phyloP scores from a whole-genome alignment of 2,329 filamentous ascomycete species.

The Penicillium janthinellum region DNA sequence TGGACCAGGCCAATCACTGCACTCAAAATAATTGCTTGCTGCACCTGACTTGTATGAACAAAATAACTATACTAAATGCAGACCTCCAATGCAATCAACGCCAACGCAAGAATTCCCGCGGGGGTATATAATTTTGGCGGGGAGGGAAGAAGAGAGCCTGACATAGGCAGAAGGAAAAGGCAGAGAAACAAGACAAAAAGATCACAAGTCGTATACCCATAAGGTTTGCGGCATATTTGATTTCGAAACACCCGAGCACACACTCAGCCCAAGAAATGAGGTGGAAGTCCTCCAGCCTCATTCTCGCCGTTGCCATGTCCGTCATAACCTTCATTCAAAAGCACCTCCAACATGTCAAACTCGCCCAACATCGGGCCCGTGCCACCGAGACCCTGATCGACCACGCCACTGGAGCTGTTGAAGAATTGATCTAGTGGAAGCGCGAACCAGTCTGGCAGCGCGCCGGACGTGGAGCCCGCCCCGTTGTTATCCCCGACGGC shows the following conservation, averaged over 20 bases:
- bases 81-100: slow-evolving; percentile 6
- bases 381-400: slow-evolving; percentile 59
- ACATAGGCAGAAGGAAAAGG: background rate
- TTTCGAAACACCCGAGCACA: background rate
- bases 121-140: slow-evolving; percentile 25
- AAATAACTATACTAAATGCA: background rate
- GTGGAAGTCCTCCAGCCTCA: slow-evolving; percentile 22
- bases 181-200: background rate
- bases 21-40: background rate
- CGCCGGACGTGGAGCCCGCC: slow-evolving; percentile 25
- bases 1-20: slow-evolving; percentile 12
- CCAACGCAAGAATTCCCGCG: slow-evolving; percentile 14
- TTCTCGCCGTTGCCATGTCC: slow-evolving; percentile 28
- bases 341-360: slow-evolving; percentile 52
- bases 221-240: background rate
- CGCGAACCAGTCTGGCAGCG: slow-evolving; percentile 60
- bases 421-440: slow-evolving; percentile 64
- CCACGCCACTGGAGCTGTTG: slow-evolving; percentile 47
- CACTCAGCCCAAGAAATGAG: slow-evolving; percentile 32
- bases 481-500: slow-evolving; percentile 30
- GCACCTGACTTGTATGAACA: background rate
- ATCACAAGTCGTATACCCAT: slow-evolving; percentile 7
- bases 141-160: too few relatives aligned
- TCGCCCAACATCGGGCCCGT: slow-evolving; percentile 64
- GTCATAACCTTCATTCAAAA: slow-evolving; percentile 47